Evolutionary conservation across 345 rosid genomes (phyloP), one percentile per base, ranked within the genome.

Genomic region (Brassica nigra): DNA sequence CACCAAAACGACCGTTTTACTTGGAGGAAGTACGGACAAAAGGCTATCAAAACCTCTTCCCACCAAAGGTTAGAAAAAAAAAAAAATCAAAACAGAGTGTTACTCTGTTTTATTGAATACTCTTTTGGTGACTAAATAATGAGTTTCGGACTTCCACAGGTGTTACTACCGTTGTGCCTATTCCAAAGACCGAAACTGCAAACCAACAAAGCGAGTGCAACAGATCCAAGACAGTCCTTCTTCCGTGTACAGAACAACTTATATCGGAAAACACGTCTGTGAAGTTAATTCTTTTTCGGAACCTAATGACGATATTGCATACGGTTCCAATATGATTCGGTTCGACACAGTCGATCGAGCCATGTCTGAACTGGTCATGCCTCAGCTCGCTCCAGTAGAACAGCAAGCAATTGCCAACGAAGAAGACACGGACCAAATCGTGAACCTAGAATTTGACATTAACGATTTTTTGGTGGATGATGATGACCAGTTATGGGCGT

Each of bases 1-100:
- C 3, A n/a, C 4, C 15, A 3, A 0, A 2, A 76, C 12, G 87
- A 87, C 23, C 84, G 86, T 8, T 66, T 68, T 54, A 29, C 59
- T 2, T 86, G 90, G 90, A 82, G 90, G 64, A 87, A 87, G 55
- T 87, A 87, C 47, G 90, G 88, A 7, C 87, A 87, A 76, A 85
- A 85, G 54, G 23, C 65, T 3, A 85, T 87, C 71, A 85, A 52
- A 27, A 44, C 36, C 29, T 66, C 78, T 12, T 29, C 52, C 5
- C 75, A 71, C 68, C 84, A 73, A 9, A 76, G 90, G 88, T 84
- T 37, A 47, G n/a, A 49, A 7, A 20, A 20, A 16, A 54, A n/a
- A n/a, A n/a, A n/a, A n/a, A n/a, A n/a, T n/a, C n/a, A n/a, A n/a
- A n/a, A n/a, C n/a, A n/a, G n/a, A n/a, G n/a, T n/a, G n/a, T n/a